A percentile compares a stretch with the other conserved stretches of the same genome.
These are phyloP conservation scores for Cercophora sp. DNA, from an alignment of 495 filamentous ascomycete species.

Conservation along the genomic window DNA sequence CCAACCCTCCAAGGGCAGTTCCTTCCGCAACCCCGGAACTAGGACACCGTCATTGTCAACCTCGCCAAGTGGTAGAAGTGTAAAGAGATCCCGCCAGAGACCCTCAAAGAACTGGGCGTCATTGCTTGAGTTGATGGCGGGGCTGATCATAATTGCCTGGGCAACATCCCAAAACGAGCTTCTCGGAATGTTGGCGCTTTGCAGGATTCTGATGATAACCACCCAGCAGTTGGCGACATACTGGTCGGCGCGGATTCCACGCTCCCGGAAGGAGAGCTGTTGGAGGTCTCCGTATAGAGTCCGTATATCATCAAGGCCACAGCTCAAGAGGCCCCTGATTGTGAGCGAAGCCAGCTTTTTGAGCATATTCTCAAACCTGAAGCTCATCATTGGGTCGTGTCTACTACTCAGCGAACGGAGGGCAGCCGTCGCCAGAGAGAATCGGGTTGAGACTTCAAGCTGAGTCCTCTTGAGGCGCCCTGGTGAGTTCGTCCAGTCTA, in stretches of 20 bases:
- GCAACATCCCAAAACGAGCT: conserved; percentile 57
- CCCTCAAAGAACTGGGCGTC: conserved; percentile 61
- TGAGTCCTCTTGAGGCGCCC: conserved; percentile 7
- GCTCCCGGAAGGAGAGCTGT: conserved; percentile 50
- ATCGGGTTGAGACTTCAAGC: conserved; percentile 16
- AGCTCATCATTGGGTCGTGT: conserved; percentile 26
- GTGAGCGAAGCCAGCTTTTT: conserved; percentile 34
- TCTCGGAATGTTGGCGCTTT: conserved; percentile 40
- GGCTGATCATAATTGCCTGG: conserved; percentile 41
- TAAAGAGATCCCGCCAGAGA: conserved; percentile 71
- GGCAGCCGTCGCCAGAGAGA: conserved; percentile 20
- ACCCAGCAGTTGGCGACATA: conserved; percentile 62
- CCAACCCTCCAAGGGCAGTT: conserved; percentile 65
- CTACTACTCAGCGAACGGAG: conserved; percentile 28
- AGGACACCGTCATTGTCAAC: conserved; percentile 66
- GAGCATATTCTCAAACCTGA: conserved; percentile 41
- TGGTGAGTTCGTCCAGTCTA: conserved; percentile 9
- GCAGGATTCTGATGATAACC: conserved; percentile 57
- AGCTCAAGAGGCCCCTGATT: conserved; percentile 41
- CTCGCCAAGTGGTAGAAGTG: conserved; percentile 69
- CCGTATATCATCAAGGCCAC: conserved; percentile 50
- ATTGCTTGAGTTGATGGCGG: conserved; percentile 25
- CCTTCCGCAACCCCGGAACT: conserved; percentile 53
- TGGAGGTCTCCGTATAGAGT: conserved; percentile 63
- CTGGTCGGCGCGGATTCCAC: conserved; percentile 60